phyloP scores from a whole-genome alignment of 192 early-diverging fungal species.

The Gamsiella multidivaricata region DNA sequence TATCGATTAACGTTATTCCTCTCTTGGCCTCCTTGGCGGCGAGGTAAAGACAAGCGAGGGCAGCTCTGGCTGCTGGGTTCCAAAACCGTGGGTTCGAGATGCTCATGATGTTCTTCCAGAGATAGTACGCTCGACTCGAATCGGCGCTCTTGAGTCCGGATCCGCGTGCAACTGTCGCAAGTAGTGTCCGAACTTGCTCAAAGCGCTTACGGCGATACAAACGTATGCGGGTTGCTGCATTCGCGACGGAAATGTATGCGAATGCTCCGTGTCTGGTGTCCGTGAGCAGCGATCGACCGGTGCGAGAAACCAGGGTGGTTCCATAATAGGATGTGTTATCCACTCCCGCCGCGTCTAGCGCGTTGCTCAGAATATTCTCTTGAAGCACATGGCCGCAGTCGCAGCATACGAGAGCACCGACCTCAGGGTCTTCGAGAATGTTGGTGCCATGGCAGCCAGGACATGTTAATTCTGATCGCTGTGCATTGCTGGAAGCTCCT shows the following conservation, averaged over 20 bases:
- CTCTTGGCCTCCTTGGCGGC: constrained; percentile 25
- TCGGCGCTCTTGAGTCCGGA: neutral
- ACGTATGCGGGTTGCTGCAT: too few relatives aligned
- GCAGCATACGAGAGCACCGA: constrained; percentile 6
- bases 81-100: neutral
- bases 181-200: neutral
- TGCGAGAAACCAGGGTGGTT: neutral
- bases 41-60: constrained; percentile 37
- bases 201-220: constrained; percentile 3
- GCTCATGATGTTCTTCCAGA: constrained; percentile 13
- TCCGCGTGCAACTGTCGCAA: neutral
- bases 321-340: too few relatives aligned
- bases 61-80: constrained; percentile 1
- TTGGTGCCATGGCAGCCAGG: neutral
- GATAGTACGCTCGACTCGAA: constrained; percentile 3
- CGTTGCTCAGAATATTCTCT: constrained; percentile 5
- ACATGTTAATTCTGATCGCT: constrained; percentile 9
- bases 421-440: neutral
- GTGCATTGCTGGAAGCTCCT: neutral
- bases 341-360: too few relatives aligned
- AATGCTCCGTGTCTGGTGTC: too few relatives aligned
- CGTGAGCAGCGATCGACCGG: too few relatives aligned
- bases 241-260: too few relatives aligned
- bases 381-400: constrained; percentile 22
- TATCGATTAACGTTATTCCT: constrained; percentile 9